Evolutionary conservation across 768 basidiomycete species (phyloP).

Genomic region (Xerocomellus chrysenteron): DNA sequence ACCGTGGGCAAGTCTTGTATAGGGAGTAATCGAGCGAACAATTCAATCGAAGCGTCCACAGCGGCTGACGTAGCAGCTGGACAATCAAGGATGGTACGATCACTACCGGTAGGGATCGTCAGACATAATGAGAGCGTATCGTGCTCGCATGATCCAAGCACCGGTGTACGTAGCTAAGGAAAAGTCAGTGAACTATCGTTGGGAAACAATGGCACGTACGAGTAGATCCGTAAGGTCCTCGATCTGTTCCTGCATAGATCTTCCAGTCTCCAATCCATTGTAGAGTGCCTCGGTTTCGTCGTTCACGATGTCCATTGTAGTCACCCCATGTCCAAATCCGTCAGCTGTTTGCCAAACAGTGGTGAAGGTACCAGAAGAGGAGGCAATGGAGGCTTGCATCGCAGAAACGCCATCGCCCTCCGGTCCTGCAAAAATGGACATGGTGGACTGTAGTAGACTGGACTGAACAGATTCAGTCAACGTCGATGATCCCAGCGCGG

Average conservation of each 20-base stretch:
- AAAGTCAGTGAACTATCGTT: background rate
- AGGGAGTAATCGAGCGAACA: constrained; percentile 79
- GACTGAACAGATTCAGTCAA: constrained; percentile 84
- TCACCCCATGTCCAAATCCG: constrained; percentile 91
- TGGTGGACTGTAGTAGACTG: constrained; percentile 75
- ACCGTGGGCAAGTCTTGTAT: constrained; percentile 67
- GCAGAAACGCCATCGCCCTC: constrained; percentile 82
- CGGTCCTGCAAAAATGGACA: constrained; percentile 80
- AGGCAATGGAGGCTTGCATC: constrained; percentile 89
- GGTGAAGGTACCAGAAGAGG: constrained; percentile 79
- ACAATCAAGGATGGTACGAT: constrained; percentile 54
- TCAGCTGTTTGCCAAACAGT: constrained; percentile 85
- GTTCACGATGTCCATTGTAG: constrained; percentile 57
- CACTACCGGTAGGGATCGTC: constrained; percentile 41
- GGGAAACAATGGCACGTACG: constrained; percentile 43
- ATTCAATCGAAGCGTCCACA: constrained; percentile 84
- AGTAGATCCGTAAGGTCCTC: constrained; percentile 77
- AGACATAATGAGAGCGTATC: constrained; percentile 76
- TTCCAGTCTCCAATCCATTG: constrained; percentile 29
- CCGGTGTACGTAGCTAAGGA: constrained; percentile 54
- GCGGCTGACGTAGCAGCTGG: constrained; percentile 79
- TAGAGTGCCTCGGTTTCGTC: constrained; percentile 36
- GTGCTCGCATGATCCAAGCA: constrained; percentile 83
- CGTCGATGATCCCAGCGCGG: constrained; percentile 71
- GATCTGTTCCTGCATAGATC: constrained; percentile 72